phyloP scores from a whole-genome alignment of 257 asterid genomes.

The Handroanthus guayacan region DNA sequence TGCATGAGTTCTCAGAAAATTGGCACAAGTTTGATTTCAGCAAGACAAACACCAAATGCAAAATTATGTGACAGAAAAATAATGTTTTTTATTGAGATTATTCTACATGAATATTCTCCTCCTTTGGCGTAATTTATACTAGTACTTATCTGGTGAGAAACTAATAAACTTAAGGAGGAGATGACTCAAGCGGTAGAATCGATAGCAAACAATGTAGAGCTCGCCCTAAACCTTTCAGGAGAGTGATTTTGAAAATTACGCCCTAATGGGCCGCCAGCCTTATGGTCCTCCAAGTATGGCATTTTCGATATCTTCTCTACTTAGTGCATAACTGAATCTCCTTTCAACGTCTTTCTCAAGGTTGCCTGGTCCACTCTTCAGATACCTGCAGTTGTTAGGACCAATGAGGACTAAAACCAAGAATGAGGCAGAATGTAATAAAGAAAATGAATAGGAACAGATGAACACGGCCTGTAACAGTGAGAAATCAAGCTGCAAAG shows the following conservation, averaged over 20 bases:
- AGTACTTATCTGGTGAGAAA: not conserved
- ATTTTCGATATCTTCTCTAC: conserved; percentile 97
- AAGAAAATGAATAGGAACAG: not conserved
- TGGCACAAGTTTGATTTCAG: conserved; percentile 12
- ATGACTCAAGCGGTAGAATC: not conserved
- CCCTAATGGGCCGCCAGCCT: conserved; percentile 5
- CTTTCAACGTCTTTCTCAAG: conserved; percentile 93
- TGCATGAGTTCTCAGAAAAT: conserved; percentile 12
- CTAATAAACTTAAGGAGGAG: not conserved
- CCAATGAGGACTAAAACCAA: not conserved
- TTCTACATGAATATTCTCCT: conserved; percentile 8
- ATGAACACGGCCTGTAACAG: not conserved
- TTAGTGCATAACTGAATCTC: conserved; percentile 91
- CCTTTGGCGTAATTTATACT: conserved; percentile 2
- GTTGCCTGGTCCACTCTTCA: conserved; percentile 81
- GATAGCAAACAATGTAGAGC: conserved; percentile 2
- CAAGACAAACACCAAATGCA: not conserved
- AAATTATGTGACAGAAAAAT: not conserved
- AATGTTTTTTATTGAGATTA: conserved; percentile 22
- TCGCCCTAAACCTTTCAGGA: not conserved
- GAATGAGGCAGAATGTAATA: not conserved
- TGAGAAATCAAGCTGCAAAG: not conserved
- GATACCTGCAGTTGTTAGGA: conserved; percentile 65
- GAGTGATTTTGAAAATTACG: not conserved
- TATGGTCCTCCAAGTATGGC: conserved; percentile 98